phyloP scores from a whole-genome alignment of 2,329 filamentous ascomycete species.

The Fusarium paranaense region DNA sequence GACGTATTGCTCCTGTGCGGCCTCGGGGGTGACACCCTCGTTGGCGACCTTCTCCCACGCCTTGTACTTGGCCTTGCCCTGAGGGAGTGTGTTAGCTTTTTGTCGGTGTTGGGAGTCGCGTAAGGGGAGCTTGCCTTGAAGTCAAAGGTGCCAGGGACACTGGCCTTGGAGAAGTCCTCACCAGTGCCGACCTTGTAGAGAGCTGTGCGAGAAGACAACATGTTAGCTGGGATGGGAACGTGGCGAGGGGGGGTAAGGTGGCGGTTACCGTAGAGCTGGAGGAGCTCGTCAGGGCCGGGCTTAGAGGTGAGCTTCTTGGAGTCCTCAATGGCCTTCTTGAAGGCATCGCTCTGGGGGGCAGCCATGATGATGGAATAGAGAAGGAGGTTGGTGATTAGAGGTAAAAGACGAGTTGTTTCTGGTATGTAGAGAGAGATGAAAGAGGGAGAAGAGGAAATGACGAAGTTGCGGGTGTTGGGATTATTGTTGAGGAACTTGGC shows the following conservation, averaged over 20 bases:
- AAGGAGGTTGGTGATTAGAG: conserved; percentile 3
- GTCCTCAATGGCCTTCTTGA: conserved; percentile 69
- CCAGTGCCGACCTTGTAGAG: conserved; percentile 69
- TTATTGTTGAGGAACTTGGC: conserved; percentile 40
- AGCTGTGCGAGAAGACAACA: conserved; percentile 49
- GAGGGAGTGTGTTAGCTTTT: conserved; percentile 29
- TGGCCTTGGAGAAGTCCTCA: conserved; percentile 68
- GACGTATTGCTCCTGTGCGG: conserved; percentile 84
- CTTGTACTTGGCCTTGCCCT: conserved; percentile 85
- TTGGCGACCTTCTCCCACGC: conserved; percentile 81
- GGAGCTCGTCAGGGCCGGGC: conserved; percentile 72
- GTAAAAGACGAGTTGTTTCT: neutral
- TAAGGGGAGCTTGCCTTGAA: conserved; percentile 63
- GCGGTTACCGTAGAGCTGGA: conserved; percentile 69
- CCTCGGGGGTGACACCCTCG: conserved; percentile 68
- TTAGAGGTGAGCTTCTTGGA: conserved; percentile 75
- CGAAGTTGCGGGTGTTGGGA: conserved; percentile 31
- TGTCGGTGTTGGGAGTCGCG: neutral
- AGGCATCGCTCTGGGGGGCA: conserved; percentile 56
- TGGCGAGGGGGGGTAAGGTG: neutral
- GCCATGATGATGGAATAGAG: conserved; percentile 52
- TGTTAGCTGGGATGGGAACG: neutral
- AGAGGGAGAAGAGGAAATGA: conserved; percentile 1
- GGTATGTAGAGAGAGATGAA: neutral
- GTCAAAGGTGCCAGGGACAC: conserved; percentile 76